Evolutionary conservation across 164 flowering plant genomes (phyloP).

Genomic region (Tinospora cordifolia): DNA sequence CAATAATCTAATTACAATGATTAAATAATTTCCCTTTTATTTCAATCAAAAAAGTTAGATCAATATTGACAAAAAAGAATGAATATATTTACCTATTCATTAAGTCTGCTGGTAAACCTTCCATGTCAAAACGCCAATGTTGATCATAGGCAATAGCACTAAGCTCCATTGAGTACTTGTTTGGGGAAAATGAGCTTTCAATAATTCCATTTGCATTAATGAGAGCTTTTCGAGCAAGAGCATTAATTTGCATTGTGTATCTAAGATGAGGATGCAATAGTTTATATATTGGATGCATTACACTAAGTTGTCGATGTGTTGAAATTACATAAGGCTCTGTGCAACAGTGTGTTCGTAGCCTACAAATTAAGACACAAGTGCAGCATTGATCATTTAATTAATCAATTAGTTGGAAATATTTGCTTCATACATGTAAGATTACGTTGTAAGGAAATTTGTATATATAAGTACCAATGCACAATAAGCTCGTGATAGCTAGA

Average conservation of each 20-base stretch:
- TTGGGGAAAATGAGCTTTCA: constrained; percentile 45
- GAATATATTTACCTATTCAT: constrained; percentile 37
- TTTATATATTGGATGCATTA: constrained; percentile 67
- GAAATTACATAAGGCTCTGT: constrained; percentile 71
- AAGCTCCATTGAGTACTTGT: constrained; percentile 46
- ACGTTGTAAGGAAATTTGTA: not conserved
- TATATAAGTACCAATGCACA: constrained; percentile 60
- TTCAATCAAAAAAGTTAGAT: not conserved
- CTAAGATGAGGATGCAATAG: constrained; percentile 61
- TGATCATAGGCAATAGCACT: constrained; percentile 49
- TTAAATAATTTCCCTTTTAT: not conserved
- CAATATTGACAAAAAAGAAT: not conserved
- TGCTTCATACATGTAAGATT: too few relatives aligned
- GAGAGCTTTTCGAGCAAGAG: constrained; percentile 50
- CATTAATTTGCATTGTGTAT: constrained; percentile 79
- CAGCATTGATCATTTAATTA: not conserved
- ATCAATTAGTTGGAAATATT: not conserved
- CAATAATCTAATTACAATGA: not conserved
- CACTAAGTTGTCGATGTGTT: constrained; percentile 57
- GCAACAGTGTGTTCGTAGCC: constrained; percentile 62
- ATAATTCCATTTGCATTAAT: constrained; percentile 58
- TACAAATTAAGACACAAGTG: constrained; percentile 15
- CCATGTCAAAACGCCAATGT: constrained; percentile 55
- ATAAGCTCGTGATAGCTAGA: constrained; percentile 58
- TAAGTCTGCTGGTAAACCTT: constrained; percentile 61